Conservation (phyloP, 2,329 filamentous ascomycete species). For the Biscogniauxia sp. region DNA sequence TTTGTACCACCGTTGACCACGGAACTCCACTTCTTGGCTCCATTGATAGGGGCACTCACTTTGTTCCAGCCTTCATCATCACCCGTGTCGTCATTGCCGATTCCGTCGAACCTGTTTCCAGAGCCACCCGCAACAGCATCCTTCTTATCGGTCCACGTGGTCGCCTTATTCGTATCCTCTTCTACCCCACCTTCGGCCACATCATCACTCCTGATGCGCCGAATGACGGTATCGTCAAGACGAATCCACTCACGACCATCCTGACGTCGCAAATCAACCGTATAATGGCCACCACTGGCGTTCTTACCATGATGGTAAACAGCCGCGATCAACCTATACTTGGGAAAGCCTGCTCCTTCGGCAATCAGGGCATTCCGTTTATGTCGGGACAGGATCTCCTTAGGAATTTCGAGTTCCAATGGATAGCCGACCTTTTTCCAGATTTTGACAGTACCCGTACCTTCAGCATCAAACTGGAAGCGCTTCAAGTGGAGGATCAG, state of each 20-base stretch:
- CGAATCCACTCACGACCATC: conserved; percentile 96
- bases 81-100: conserved; percentile 63
- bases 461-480: conserved; percentile 89
- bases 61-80: conserved; percentile 82
- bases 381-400: conserved; percentile 78
- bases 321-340: conserved; percentile 82
- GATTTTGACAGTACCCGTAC: conserved; percentile 85
- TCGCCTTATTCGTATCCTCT: conserved; percentile 64
- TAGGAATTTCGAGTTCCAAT: conserved; percentile 88
- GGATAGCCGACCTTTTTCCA: conserved; percentile 98
- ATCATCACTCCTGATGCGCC: conserved; percentile 80
- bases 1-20: conserved; percentile 64
- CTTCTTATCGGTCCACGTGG: conserved; percentile 63
- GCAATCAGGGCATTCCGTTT: conserved; percentile 64
- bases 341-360: conserved; percentile 68
- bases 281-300: conserved; percentile 94
- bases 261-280: conserved; percentile 91
- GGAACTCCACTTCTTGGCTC: conserved; percentile 72
- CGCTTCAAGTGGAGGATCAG: conserved; percentile 94
- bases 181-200: conserved; percentile 83
- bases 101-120: conserved; percentile 72
- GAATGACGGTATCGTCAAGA: conserved; percentile 88
- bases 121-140: conserved; percentile 39
- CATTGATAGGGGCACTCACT: conserved; percentile 61
- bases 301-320: conserved; percentile 98